Percentiles rank a stretch among this genome's conserved stretches.
These are phyloP conservation scores for Arabidopsis thaliana DNA, from an alignment of 345 rosid species.

Conservation along the genomic window DNA sequence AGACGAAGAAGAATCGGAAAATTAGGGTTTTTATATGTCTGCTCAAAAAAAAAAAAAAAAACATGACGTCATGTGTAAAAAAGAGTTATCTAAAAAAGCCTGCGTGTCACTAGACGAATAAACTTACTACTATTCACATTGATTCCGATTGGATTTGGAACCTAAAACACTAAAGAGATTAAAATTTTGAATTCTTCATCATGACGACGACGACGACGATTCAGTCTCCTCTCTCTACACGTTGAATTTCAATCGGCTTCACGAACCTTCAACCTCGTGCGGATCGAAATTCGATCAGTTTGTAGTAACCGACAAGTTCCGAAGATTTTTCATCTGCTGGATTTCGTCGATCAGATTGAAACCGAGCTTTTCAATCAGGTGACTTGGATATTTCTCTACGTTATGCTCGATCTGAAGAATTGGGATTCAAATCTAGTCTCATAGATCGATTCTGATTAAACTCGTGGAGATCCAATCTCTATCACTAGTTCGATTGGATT, in stretches of 20 bases:
- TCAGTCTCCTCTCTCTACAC: not conserved
- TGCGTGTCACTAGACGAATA: conserved; percentile 36
- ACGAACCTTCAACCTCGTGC: not conserved
- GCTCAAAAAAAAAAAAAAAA: not conserved
- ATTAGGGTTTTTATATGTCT: conserved; percentile 21
- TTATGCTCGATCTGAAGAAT: conserved; percentile 20
- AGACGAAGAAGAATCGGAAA: not conserved
- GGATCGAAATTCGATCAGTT: conserved; percentile 13
- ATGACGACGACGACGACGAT: conserved; percentile 24
- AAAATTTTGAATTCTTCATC: conserved; percentile 25
- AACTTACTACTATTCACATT: not conserved
- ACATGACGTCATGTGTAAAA: conserved; percentile 12
- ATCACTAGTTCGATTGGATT: not conserved
- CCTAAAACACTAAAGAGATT: not conserved
- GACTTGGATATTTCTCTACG: conserved; percentile 7
- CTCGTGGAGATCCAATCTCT: not conserved
- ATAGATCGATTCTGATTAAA: not conserved
- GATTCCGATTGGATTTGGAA: conserved; percentile 21
- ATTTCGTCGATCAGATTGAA: conserved; percentile 26
- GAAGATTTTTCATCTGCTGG: not conserved
- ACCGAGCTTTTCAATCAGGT: conserved; percentile 25
- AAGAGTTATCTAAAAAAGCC: conserved; percentile 32
- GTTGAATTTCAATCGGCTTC: conserved; percentile 7
- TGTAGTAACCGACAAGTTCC: not conserved
- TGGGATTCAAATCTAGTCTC: not conserved